These are phyloP conservation scores for Saccharomycopsis synnaedendra DNA, from an alignment of 805 yeast species.

Conservation along the genomic window DNA sequence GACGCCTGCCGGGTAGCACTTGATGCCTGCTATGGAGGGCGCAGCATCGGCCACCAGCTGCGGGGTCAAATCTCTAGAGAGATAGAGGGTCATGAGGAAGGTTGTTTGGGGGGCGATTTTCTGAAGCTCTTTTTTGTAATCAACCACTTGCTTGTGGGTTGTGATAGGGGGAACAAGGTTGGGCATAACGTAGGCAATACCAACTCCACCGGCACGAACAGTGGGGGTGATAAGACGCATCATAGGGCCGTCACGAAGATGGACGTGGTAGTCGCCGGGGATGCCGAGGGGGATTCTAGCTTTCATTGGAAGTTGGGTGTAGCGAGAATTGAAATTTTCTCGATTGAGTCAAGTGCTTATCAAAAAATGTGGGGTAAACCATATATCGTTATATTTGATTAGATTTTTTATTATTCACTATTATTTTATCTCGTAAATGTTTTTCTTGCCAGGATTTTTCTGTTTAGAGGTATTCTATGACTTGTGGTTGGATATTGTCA, in stretches of 20 bases:
- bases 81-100: slow-evolving; percentile 83
- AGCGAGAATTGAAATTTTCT: neutral
- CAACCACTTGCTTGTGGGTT: slow-evolving; percentile 56
- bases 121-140: slow-evolving; percentile 56
- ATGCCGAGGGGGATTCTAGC: slow-evolving; percentile 41
- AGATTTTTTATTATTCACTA: neutral
- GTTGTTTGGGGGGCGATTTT: slow-evolving; percentile 69
- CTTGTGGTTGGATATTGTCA: no score
- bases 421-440: neutral
- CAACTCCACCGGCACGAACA: slow-evolving; percentile 79
- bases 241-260: slow-evolving; percentile 89
- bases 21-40: slow-evolving; percentile 74
- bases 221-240: slow-evolving; percentile 88
- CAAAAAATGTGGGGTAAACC: neutral
- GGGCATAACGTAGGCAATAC: slow-evolving; percentile 94
- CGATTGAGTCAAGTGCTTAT: neutral
- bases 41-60: slow-evolving; percentile 78
- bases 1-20: slow-evolving; percentile 98
- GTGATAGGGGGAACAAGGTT: slow-evolving; percentile 89
- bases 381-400: neutral
- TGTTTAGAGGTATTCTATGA: no score
- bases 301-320: neutral
- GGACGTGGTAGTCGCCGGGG: slow-evolving; percentile 93
- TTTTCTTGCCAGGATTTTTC: no score
- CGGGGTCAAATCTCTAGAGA: slow-evolving; percentile 72